phyloP scores from a whole-genome alignment of 495 filamentous ascomycete species.

The Hypoxylon perforatum region DNA sequence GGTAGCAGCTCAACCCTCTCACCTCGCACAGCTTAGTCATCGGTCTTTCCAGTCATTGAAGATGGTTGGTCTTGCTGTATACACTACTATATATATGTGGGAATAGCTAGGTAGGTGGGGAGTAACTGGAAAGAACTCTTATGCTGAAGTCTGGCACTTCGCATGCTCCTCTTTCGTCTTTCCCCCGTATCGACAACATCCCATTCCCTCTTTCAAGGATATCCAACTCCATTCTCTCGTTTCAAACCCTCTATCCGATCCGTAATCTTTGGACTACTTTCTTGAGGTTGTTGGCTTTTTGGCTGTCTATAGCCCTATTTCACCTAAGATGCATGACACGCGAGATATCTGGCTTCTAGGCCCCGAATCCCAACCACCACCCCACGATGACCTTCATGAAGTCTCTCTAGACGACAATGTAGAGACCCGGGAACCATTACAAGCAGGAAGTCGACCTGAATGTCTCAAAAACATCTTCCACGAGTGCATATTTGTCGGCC shows the following conservation, averaged over 20 bases:
- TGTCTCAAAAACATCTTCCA: conserved; percentile 68
- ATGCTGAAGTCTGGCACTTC: no score
- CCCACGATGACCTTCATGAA: conserved; percentile 45
- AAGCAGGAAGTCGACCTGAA: conserved; percentile 55
- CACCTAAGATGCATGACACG: conserved; percentile 32
- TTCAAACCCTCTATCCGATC: conserved; percentile 34
- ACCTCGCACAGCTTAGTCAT: conserved; percentile 14
- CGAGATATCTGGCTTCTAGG: conserved; percentile 36
- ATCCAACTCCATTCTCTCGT: conserved; percentile 32
- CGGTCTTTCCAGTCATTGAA: conserved; percentile 15
- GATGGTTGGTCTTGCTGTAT: not conserved
- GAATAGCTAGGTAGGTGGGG: no score
- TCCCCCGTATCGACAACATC: not conserved
- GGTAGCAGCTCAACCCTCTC: conserved; percentile 17
- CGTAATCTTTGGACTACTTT: conserved; percentile 38
- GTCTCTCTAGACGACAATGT: conserved; percentile 43
- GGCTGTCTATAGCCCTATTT: conserved; percentile 21
- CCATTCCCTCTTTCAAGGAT: conserved; percentile 5
- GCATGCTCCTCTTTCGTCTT: no score
- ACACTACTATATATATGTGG: no score
- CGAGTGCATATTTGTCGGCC: conserved; percentile 70
- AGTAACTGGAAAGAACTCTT: no score
- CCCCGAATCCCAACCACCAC: conserved; percentile 25
- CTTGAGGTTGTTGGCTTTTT: conserved; percentile 27
- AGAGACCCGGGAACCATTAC: conserved; percentile 23